These are phyloP conservation scores for Didymella arachidicola DNA, from an alignment of 2,329 filamentous ascomycete genomes.

Conservation along the genomic window DNA sequence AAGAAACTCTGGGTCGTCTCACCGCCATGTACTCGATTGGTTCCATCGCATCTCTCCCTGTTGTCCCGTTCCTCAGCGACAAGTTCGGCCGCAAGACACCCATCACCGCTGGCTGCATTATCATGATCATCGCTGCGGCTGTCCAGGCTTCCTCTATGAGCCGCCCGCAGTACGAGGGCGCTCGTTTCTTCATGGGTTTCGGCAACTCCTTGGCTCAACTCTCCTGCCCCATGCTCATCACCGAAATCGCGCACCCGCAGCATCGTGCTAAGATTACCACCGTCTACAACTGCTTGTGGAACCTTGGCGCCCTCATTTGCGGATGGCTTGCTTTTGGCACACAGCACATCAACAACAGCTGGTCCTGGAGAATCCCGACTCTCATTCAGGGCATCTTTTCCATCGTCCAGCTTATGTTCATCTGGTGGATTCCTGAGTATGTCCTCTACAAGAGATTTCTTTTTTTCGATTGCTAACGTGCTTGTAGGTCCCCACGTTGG, in stretches of 20 bases:
- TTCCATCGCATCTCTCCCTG: neutral
- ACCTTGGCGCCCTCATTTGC: slow-evolving; percentile 52
- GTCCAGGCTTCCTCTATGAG: slow-evolving; percentile 22
- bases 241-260: slow-evolving; percentile 54
- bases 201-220: slow-evolving; percentile 66
- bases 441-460: neutral
- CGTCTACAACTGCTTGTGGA: slow-evolving; percentile 45
- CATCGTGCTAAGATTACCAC: slow-evolving; percentile 40
- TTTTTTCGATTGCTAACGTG: neutral
- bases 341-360: neutral
- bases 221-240: slow-evolving; percentile 48
- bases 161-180: slow-evolving; percentile 59
- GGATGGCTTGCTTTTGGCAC: slow-evolving; percentile 19
- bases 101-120: neutral
- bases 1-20: neutral
- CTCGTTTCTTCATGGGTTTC: slow-evolving; percentile 68
- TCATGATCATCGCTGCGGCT: neutral
- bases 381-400: neutral
- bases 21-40: neutral
- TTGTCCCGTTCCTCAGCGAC: neutral
- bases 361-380: neutral
- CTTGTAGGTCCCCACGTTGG: slow-evolving; percentile 59
- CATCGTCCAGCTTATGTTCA: neutral
- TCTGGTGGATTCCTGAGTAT: neutral
- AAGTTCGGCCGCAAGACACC: neutral